These are phyloP conservation scores for Penicillium sp. DNA, from an alignment of 2,329 filamentous ascomycete genomes.

Conservation along the genomic window DNA sequence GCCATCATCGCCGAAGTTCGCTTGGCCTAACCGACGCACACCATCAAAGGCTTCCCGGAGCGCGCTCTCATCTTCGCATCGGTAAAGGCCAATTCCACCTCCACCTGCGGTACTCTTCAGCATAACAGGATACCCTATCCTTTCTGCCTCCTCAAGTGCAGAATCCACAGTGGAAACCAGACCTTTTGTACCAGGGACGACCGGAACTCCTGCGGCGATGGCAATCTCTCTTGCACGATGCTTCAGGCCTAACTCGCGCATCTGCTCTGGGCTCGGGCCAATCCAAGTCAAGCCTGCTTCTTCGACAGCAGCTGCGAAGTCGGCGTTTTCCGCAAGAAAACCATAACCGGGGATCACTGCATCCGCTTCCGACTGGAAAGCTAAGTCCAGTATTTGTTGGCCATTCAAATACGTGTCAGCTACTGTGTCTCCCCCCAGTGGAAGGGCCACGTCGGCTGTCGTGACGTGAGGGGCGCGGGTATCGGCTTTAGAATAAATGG, in stretches of 20 bases:
- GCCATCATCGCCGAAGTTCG: neutral
- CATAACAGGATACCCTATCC: conserved; percentile 11
- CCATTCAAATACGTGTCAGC: conserved; percentile 33
- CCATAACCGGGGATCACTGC: conserved; percentile 44
- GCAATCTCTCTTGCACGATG: conserved; percentile 30
- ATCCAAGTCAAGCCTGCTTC: conserved; percentile 39
- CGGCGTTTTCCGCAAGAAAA: conserved; percentile 41
- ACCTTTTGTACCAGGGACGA: conserved; percentile 32
- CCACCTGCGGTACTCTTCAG: conserved; percentile 13
- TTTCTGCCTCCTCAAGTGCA: neutral
- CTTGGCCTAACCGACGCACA: neutral
- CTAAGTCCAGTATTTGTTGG: conserved; percentile 33
- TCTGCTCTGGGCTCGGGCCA: conserved; percentile 36
- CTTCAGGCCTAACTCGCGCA: conserved; percentile 40
- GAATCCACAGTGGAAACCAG: conserved; percentile 23
- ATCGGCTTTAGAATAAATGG: neutral
- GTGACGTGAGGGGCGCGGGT: conserved; percentile 1
- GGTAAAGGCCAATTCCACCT: conserved; percentile 7
- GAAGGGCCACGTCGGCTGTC: conserved; percentile 1
- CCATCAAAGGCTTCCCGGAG: conserved; percentile 4
- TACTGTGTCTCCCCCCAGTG: neutral
- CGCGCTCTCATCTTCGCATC: neutral
- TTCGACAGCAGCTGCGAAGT: conserved; percentile 34
- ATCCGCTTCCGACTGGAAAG: conserved; percentile 28
- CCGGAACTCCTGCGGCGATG: conserved; percentile 33